A percentile compares a stretch with the other conserved stretches of the same genome.
Conservation (phyloP, 768 basidiomycete genomes). For the Hortiboletus flavorubellus region DNA sequence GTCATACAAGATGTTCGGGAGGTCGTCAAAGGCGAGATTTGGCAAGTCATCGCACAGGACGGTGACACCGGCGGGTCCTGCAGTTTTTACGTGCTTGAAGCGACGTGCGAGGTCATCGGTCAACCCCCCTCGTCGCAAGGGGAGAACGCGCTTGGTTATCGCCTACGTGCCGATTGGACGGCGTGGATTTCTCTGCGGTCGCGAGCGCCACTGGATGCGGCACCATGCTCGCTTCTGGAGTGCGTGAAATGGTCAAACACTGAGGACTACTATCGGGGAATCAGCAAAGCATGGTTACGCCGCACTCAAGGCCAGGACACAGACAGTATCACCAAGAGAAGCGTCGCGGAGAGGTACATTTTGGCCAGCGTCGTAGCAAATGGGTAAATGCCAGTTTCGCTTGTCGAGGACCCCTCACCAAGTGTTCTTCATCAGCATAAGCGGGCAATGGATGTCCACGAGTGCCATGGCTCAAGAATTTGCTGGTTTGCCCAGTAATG, state of each 20-base stretch:
- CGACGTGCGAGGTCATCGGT: constrained; percentile 74
- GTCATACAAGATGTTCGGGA: constrained; percentile 49
- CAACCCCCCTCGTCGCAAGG: constrained; percentile 18
- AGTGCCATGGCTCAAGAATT: constrained; percentile 72
- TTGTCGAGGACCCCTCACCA: background rate
- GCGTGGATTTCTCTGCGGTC: constrained; percentile 43
- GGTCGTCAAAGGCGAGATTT: constrained; percentile 55
- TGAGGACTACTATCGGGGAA: constrained; percentile 67
- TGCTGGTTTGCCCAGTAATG: constrained; percentile 41
- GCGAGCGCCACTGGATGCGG: background rate
- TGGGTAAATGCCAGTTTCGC: constrained; percentile 39
- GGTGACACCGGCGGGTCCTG: constrained; percentile 23
- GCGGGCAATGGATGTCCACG: constrained; percentile 65
- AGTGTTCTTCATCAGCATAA: constrained; percentile 45
- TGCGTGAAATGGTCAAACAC: constrained; percentile 63
- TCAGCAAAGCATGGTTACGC: constrained; percentile 63
- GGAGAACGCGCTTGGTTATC: background rate
- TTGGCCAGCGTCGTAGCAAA: constrained; percentile 72
- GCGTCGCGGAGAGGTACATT: constrained; percentile 60
- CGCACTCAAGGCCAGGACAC: constrained; percentile 42
- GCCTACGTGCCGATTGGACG: constrained; percentile 64
- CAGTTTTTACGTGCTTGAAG: constrained; percentile 56
- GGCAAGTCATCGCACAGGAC: constrained; percentile 45
- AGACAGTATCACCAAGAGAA: constrained; percentile 39
- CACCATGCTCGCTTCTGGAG: constrained; percentile 14